Conservation (phyloP, 352 stramenopile species). For the Phytophthora pisi region DNA sequence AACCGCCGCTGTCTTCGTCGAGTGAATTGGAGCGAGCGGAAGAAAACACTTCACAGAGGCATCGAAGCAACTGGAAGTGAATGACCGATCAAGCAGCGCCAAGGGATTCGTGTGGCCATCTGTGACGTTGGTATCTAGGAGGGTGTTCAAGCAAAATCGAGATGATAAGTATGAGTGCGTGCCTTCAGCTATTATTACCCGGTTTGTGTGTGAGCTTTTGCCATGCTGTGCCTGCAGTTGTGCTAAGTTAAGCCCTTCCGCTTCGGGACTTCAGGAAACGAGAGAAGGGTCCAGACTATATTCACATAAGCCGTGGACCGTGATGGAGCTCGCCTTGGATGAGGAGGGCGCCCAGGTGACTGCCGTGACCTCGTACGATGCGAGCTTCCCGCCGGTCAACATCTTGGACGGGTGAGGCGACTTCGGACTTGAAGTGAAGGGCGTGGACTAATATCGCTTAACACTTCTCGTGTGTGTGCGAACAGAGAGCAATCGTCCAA, state of each 20-base stretch:
- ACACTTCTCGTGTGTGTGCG: neutral
- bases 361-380: constrained; percentile 78
- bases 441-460: neutral
- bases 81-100: neutral
- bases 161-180: constrained; percentile 30
- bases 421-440: neutral
- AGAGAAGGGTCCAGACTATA: neutral
- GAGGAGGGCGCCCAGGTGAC: constrained; percentile 85
- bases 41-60: constrained; percentile 12
- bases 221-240: constrained; percentile 2
- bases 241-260: constrained; percentile 35
- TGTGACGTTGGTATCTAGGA: constrained; percentile 29
- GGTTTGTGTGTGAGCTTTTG: constrained; percentile 9
- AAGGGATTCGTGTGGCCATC: constrained; percentile 18
- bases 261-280: constrained; percentile 4
- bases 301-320: constrained; percentile 8
- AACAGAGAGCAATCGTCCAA: constrained; percentile 75
- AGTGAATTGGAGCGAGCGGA: constrained; percentile 6
- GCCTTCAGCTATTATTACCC: constrained; percentile 30
- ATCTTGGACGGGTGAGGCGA: constrained; percentile 74
- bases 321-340: constrained; percentile 83
- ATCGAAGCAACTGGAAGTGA: constrained; percentile 15
- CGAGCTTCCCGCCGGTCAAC: constrained; percentile 71
- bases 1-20: constrained; percentile 34
- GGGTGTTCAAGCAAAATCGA: constrained; percentile 28